Evolutionary conservation across 83 land plant genomes (phyloP).

Genomic region (Larix sibirica): DNA sequence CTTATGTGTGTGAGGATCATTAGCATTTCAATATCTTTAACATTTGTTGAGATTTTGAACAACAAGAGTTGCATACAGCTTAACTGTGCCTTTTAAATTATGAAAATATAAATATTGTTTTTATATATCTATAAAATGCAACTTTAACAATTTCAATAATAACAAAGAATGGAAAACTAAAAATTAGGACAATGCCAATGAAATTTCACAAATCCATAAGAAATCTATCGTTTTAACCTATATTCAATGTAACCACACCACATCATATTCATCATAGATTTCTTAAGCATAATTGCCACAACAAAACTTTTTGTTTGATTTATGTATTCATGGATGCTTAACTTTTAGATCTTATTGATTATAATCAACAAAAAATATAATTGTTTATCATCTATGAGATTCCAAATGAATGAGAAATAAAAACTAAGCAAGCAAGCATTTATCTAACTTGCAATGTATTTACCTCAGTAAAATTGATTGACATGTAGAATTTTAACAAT

Average conservation of each 20-base stretch:
- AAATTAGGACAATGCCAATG: not conserved
- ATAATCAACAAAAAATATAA: not conserved
- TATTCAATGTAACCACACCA: not conserved
- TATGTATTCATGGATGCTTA: not conserved
- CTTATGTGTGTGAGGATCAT: no score
- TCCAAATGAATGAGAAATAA: not conserved
- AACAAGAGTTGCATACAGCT: no score
- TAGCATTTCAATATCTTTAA: no score
- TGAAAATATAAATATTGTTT: no score
- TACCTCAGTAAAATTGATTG: not conserved
- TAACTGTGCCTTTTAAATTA: no score
- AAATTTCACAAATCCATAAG: not conserved
- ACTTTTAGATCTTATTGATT: not conserved
- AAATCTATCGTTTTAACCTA: not conserved
- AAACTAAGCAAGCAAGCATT: not conserved
- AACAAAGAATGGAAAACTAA: not conserved
- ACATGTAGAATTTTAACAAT: not conserved
- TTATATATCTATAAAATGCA: no score
- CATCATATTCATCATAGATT: not conserved
- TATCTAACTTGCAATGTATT: not conserved
- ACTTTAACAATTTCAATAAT: no score
- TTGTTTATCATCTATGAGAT: not conserved
- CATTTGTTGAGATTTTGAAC: no score
- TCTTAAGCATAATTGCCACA: not conserved
- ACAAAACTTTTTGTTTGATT: not conserved